These are phyloP conservation scores for Ambrosia artemisiifolia DNA, from an alignment of 129 eudicot species.

Conservation along the genomic window DNA sequence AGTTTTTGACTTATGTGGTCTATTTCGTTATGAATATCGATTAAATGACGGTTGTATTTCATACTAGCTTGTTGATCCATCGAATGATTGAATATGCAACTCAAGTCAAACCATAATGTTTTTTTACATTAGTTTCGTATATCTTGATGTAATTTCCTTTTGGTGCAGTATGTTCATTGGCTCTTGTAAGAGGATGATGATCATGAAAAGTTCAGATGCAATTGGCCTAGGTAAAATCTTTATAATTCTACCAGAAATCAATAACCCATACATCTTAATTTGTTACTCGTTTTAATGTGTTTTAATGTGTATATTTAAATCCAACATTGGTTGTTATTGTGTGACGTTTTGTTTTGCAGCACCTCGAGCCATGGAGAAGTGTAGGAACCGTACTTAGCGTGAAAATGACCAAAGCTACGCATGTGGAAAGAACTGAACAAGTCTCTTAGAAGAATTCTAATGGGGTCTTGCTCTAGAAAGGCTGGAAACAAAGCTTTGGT, in stretches of 20 bases:
- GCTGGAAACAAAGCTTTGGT: constrained; percentile 22
- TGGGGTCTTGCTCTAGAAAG: constrained; percentile 25
- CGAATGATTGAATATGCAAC: background rate
- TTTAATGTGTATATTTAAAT: background rate
- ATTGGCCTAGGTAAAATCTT: constrained; percentile 51
- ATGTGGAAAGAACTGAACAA: constrained; percentile 3
- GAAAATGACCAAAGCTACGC: constrained; percentile 2
- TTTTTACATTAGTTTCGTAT: no score
- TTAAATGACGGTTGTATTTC: background rate
- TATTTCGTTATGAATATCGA: background rate
- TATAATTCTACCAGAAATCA: background rate
- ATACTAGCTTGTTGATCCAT: background rate
- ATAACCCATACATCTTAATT: background rate
- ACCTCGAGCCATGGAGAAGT: constrained; percentile 59
- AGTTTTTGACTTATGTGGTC: background rate
- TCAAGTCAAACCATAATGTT: no score
- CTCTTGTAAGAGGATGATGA: constrained; percentile 70
- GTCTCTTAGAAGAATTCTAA: no score
- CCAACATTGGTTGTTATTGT: background rate
- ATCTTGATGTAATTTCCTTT: no score
- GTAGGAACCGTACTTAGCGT: constrained; percentile 39
- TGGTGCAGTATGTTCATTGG: constrained; percentile 61
- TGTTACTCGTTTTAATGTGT: background rate
- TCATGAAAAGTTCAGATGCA: constrained; percentile 74
- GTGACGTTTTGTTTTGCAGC: constrained; percentile 37